Percentiles rank a stretch among this genome's conserved stretches.
Evolutionary conservation across 2,329 filamentous ascomycete genomes (phyloP).

Genomic region (Colletotrichum cuscutae): DNA sequence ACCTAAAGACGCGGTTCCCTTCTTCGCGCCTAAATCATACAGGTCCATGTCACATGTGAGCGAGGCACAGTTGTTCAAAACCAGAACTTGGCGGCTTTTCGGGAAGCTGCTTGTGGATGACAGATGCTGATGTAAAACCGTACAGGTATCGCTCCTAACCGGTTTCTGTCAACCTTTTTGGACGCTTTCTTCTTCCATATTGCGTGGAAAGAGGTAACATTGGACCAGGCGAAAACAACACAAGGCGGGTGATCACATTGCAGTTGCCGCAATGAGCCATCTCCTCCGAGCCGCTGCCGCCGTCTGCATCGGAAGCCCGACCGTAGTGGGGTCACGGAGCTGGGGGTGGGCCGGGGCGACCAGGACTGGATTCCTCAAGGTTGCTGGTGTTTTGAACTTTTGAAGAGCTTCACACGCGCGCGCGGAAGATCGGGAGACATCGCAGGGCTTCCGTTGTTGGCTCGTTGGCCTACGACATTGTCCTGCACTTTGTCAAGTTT

Average conservation of each 20-base stretch:
- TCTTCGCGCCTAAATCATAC: conserved; percentile 20
- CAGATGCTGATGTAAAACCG: conserved; percentile 33
- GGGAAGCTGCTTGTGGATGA: conserved; percentile 1
- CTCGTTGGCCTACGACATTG: background rate
- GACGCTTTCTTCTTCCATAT: background rate
- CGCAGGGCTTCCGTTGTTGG: background rate
- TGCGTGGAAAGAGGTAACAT: background rate
- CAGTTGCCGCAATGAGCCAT: conserved; percentile 27
- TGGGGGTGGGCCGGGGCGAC: background rate
- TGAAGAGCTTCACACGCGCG: background rate
- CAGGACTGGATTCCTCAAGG: background rate
- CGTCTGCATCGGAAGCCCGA: conserved; percentile 17
- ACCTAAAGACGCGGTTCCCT: background rate
- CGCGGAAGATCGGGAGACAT: background rate
- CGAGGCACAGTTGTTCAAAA: background rate
- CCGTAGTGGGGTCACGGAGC: conserved; percentile 15
- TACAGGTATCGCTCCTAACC: background rate
- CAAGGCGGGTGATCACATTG: background rate
- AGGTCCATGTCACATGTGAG: conserved; percentile 1
- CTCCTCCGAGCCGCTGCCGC: conserved; percentile 26
- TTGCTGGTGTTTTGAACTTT: background rate
- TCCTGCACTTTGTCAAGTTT: background rate
- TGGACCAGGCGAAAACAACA: background rate
- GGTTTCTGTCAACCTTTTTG: background rate
- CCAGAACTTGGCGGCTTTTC: background rate